Conservation (phyloP, 2,329 filamentous ascomycete genomes). For the Aspergillus tanneri region DNA sequence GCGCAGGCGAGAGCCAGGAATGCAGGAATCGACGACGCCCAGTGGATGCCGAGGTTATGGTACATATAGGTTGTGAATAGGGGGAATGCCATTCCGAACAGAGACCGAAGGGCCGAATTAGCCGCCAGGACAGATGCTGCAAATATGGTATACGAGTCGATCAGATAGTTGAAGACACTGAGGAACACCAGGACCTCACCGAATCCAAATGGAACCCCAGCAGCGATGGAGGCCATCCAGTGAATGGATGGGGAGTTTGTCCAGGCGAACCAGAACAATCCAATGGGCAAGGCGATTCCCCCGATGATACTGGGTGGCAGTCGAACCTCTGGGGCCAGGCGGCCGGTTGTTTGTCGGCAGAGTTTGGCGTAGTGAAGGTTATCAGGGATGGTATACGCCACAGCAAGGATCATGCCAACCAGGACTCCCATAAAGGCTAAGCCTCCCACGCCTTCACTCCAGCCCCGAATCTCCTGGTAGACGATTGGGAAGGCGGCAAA, state of each 20-base stretch:
- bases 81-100: constrained; percentile 48
- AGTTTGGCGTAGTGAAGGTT: constrained; percentile 35
- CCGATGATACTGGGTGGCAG: constrained; percentile 52
- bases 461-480: constrained; percentile 26
- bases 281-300: constrained; percentile 52
- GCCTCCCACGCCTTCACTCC: constrained; percentile 47
- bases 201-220: constrained; percentile 40
- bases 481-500: constrained; percentile 21
- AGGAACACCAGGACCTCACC: constrained; percentile 44
- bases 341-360: constrained; percentile 21
- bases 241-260: constrained; percentile 49
- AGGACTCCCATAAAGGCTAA: constrained; percentile 50
- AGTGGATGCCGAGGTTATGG: constrained; percentile 45
- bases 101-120: constrained; percentile 45
- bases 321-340: constrained; percentile 55
- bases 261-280: constrained; percentile 62
- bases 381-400: constrained; percentile 39
- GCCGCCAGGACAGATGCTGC: constrained; percentile 43
- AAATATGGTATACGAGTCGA: constrained; percentile 44
- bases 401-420: constrained; percentile 39
- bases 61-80: constrained; percentile 50
- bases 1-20: constrained; percentile 45
- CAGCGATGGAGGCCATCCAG: constrained; percentile 40
- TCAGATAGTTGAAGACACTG: constrained; percentile 43
- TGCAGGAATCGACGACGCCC: constrained; percentile 46